These are phyloP conservation scores for Sphagnum fallax DNA, from an alignment of 228 moss, liverwort and hornwort genomes.

Conservation along the genomic window DNA sequence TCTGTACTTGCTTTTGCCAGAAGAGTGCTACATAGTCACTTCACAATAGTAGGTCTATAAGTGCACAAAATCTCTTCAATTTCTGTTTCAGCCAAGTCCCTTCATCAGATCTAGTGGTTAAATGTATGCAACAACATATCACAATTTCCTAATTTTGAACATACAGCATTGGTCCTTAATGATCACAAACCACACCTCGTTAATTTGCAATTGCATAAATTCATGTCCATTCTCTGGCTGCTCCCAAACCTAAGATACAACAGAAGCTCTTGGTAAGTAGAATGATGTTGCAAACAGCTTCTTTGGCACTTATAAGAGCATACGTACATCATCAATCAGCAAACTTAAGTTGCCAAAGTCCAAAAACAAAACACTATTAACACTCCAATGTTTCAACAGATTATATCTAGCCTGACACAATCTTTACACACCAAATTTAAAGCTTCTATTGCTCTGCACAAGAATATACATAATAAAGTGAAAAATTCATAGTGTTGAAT, in stretches of 20 bases:
- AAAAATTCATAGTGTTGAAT: neutral
- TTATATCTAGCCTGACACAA: neutral
- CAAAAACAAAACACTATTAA: neutral
- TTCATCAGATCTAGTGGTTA: no score
- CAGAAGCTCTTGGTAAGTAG: neutral
- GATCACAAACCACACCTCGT: no score
- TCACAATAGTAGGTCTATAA: no score
- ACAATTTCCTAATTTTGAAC: no score
- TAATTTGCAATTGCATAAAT: slow-evolving; percentile 43
- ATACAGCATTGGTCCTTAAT: no score
- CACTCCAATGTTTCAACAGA: neutral
- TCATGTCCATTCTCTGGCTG: slow-evolving; percentile 69
- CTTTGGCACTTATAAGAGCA: neutral
- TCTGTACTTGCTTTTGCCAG: no score
- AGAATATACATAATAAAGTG: neutral
- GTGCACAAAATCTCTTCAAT: no score
- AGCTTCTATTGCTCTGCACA: neutral
- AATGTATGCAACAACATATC: no score
- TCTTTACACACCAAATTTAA: neutral
- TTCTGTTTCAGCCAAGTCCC: no score
- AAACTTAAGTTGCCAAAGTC: neutral
- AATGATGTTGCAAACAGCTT: neutral
- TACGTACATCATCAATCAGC: neutral
- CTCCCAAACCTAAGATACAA: slow-evolving; percentile 2
- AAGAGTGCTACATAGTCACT: no score